Conservation (phyloP, 2,329 filamentous ascomycete species). For the Microcyclospora tardicrescens region DNA sequence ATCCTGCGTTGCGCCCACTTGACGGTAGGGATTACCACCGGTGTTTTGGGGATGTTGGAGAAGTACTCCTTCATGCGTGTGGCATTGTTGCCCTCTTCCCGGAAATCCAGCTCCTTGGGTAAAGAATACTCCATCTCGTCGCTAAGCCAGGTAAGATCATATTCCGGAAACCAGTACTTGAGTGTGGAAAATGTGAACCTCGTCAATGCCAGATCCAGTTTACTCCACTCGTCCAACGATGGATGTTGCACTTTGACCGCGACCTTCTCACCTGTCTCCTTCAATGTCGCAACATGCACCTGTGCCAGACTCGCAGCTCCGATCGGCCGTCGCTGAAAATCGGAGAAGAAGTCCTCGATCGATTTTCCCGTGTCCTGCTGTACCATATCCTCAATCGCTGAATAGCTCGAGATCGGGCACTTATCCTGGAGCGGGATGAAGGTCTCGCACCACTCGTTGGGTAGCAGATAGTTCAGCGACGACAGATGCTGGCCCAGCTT, state of each 20-base stretch:
- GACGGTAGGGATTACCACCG: slow-evolving; percentile 78
- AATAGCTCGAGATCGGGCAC: slow-evolving; percentile 81
- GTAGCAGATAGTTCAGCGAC: slow-evolving; percentile 88
- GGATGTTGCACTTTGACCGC: slow-evolving; percentile 97
- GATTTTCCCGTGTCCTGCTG: slow-evolving; percentile 64
- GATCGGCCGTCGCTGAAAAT: slow-evolving; percentile 69
- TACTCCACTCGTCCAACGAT: slow-evolving; percentile 74
- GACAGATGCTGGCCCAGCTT: slow-evolving; percentile 94
- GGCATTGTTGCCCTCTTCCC: slow-evolving; percentile 74
- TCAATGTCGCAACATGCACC: slow-evolving; percentile 77
- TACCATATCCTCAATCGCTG: slow-evolving; percentile 81
- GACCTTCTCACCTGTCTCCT: slow-evolving; percentile 70
- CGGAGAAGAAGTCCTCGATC: slow-evolving; percentile 71
- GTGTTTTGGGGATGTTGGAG: slow-evolving; percentile 55
- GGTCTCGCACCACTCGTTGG: slow-evolving; percentile 83
- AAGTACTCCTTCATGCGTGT: slow-evolving; percentile 71
- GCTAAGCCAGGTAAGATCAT: slow-evolving; percentile 91
- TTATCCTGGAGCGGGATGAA: slow-evolving; percentile 94
- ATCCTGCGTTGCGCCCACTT: slow-evolving; percentile 82
- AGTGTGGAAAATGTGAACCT: slow-evolving; percentile 78
- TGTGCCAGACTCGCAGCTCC: slow-evolving; percentile 90
- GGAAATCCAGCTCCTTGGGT: slow-evolving; percentile 84
- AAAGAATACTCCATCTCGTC: slow-evolving; percentile 85
- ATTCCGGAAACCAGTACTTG: slow-evolving; percentile 91
- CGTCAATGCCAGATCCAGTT: slow-evolving; percentile 75